phyloP scores from a whole-genome alignment of 306 rosid species.

The Leucaena leucocephala region DNA sequence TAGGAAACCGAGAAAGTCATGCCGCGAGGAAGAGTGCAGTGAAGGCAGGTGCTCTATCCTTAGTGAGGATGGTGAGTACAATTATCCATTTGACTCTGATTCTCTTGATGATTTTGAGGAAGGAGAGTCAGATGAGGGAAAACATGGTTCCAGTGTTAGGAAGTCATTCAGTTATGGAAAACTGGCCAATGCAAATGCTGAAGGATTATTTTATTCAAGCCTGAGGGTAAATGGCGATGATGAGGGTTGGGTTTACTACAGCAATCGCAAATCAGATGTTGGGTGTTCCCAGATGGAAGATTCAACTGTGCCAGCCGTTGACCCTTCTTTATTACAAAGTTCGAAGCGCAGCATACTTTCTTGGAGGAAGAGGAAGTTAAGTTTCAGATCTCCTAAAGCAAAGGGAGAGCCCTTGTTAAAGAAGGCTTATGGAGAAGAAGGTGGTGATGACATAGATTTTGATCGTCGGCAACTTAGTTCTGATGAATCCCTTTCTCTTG shows the following conservation, averaged over 20 bases:
- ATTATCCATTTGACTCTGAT: slow-evolving; percentile 75
- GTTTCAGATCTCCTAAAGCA: slow-evolving; percentile 87
- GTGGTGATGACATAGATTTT: slow-evolving; percentile 97
- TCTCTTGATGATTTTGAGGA: slow-evolving; percentile 77
- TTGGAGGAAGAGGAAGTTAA: slow-evolving; percentile 96
- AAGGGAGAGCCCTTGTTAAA: slow-evolving; percentile 90
- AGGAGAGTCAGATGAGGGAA: slow-evolving; percentile 78
- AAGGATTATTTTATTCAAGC: slow-evolving; percentile 64
- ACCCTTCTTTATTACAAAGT: slow-evolving; percentile 55
- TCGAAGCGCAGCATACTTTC: slow-evolving; percentile 77
- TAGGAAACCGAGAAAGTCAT: slow-evolving; percentile 68
- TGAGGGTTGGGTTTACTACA: slow-evolving; percentile 88
- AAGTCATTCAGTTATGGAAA: slow-evolving; percentile 91
- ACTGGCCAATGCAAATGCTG: slow-evolving; percentile 87
- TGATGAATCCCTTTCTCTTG: slow-evolving; percentile 70
- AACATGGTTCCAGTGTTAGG: slow-evolving; percentile 66
- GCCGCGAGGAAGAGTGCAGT: slow-evolving; percentile 72
- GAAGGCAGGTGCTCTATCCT: slow-evolving; percentile 79
- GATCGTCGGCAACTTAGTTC: slow-evolving; percentile 98
- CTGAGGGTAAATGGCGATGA: slow-evolving; percentile 52
- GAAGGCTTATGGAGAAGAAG: slow-evolving; percentile 93
- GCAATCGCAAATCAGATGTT: slow-evolving; percentile 75
- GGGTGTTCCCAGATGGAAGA: slow-evolving; percentile 61
- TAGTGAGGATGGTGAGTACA: slow-evolving; percentile 78
- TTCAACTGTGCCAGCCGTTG: slow-evolving; percentile 53